phyloP scores from a whole-genome alignment of 805 yeast genomes.

The Pichia gijzeniarum region DNA sequence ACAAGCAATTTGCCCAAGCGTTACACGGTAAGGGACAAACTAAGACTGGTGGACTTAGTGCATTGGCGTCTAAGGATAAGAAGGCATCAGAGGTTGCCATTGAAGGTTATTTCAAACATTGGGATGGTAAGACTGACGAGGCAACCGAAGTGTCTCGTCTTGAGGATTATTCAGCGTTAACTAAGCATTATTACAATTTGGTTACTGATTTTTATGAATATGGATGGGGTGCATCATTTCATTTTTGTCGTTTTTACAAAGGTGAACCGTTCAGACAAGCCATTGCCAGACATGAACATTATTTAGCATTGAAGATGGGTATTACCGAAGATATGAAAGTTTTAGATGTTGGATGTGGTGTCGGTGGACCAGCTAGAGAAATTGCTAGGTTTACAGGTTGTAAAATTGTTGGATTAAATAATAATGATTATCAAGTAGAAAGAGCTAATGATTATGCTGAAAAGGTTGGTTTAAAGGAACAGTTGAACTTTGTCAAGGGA shows the following conservation, averaged over 20 bases:
- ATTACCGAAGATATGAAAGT: constrained; percentile 77
- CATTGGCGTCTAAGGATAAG: constrained; percentile 70
- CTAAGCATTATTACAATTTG: constrained; percentile 93
- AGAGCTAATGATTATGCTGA: constrained; percentile 81
- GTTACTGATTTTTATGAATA: constrained; percentile 98
- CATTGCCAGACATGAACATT: constrained; percentile 96
- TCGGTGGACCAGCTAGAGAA: constrained; percentile 99
- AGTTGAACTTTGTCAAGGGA: constrained; percentile 86
- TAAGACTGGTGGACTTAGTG: constrained; percentile 63
- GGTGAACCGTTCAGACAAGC: constrained; percentile 95
- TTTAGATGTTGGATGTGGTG: constrained; percentile 98
- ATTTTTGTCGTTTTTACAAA: constrained; percentile 85
- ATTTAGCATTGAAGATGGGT: constrained; percentile 80
- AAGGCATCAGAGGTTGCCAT: constrained; percentile 78
- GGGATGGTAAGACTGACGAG: constrained; percentile 85
- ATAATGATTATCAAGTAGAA: constrained; percentile 94
- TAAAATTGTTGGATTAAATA: constrained; percentile 83
- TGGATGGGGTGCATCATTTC: constrained; percentile 99
- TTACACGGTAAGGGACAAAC: constrained; percentile 70
- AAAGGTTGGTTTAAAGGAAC: constrained; percentile 56
- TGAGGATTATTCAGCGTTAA: constrained; percentile 80
- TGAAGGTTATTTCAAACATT: constrained; percentile 88
- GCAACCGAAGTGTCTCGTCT: constrained; percentile 68
- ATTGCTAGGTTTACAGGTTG: constrained; percentile 87
- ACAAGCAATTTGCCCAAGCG: constrained; percentile 72